Conservation (phyloP, 2,329 filamentous ascomycete genomes). For the Colletotrichum euphorbiae region DNA sequence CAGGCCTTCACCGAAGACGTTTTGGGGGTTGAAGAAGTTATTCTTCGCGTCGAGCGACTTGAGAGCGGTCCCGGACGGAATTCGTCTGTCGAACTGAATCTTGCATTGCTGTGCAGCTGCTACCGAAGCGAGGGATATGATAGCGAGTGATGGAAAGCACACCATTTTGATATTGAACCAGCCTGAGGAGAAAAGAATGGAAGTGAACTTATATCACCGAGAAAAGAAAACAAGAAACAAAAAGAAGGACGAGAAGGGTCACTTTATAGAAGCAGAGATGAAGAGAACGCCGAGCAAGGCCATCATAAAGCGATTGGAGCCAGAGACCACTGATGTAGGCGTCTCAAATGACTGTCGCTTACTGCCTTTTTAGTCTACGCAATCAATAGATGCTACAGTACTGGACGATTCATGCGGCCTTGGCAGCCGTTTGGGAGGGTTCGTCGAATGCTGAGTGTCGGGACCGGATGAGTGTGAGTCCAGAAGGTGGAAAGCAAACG, state of each 20-base stretch:
- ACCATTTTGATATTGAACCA: slow-evolving; percentile 33
- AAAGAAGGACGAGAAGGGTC: background rate
- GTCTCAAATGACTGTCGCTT: background rate
- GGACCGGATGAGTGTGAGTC: background rate
- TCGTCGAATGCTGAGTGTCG: slow-evolving; percentile 15
- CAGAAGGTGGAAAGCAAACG: background rate
- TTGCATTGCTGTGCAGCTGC: slow-evolving; percentile 43
- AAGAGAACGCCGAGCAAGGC: too few species aligned
- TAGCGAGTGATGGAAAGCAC: slow-evolving; percentile 19
- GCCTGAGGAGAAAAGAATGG: slow-evolving; percentile 29
- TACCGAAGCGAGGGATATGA: slow-evolving; percentile 21
- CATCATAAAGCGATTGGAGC: background rate
- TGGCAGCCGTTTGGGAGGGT: slow-evolving; percentile 18
- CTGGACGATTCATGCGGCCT: slow-evolving; percentile 19
- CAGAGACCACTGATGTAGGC: background rate
- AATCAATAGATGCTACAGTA: slow-evolving; percentile 15
- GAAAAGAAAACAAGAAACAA: background rate
- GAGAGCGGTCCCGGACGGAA: slow-evolving; percentile 52
- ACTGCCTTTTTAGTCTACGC: background rate
- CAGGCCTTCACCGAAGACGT: slow-evolving; percentile 64
- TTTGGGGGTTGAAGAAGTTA: slow-evolving; percentile 61
- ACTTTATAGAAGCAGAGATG: background rate
- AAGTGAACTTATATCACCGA: background rate
- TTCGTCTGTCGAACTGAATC: slow-evolving; percentile 60
- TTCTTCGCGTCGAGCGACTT: slow-evolving; percentile 58